Conservation (phyloP, 2,329 filamentous ascomycete genomes). For the Nemania sp. region DNA sequence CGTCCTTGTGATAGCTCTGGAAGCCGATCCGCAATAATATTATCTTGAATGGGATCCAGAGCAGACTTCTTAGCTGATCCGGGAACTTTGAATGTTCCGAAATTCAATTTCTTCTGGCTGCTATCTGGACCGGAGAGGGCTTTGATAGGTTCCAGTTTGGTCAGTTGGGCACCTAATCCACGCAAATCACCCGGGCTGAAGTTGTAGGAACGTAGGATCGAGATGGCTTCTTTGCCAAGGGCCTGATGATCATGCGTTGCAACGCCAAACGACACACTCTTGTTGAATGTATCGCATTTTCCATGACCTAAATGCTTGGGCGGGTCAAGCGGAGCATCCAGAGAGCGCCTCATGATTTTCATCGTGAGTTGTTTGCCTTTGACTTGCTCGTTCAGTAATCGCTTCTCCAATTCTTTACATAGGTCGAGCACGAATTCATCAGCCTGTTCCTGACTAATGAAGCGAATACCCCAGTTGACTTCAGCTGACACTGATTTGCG, state of each 20-base stretch:
- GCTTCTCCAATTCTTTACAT: conserved; percentile 79
- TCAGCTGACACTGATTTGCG: conserved; percentile 96
- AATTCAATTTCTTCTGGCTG: conserved; percentile 79
- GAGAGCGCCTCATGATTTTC: conserved; percentile 88
- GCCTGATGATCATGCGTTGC: conserved; percentile 74
- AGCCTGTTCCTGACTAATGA: conserved; percentile 87
- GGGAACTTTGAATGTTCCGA: conserved; percentile 58
- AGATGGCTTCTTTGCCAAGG: conserved; percentile 81
- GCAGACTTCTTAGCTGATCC: conserved; percentile 44
- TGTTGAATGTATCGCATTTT: conserved; percentile 93
- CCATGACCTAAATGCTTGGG: conserved; percentile 94
- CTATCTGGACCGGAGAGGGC: conserved; percentile 60
- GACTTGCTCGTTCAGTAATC: conserved; percentile 80
- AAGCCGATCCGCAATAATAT: conserved; percentile 42
- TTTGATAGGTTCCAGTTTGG: conserved; percentile 83
- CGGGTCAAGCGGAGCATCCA: conserved; percentile 86
- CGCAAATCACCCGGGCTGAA: conserved; percentile 92
- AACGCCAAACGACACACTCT: conserved; percentile 79
- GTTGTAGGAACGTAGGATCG: conserved; percentile 76
- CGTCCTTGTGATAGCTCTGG: conserved; percentile 37
- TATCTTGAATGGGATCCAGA: conserved; percentile 53
- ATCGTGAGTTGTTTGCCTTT: conserved; percentile 87
- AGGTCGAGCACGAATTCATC: conserved; percentile 88
- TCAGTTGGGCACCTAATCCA: conserved; percentile 90
- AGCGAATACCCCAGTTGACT: conserved; percentile 97